These are phyloP conservation scores for Plenodomus biglobosus DNA, from an alignment of 2,329 filamentous ascomycete species.

Conservation along the genomic window DNA sequence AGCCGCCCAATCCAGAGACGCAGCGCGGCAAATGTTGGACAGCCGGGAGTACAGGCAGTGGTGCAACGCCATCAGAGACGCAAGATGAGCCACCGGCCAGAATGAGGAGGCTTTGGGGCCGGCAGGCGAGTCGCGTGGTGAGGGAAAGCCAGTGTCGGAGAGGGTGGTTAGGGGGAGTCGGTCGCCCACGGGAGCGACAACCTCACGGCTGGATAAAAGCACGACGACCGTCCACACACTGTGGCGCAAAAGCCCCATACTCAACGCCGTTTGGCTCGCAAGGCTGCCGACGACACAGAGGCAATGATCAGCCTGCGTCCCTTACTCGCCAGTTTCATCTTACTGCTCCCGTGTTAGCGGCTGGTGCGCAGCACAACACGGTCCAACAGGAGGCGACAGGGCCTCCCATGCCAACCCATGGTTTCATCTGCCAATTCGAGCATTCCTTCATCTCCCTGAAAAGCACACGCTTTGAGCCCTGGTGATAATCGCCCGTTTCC, in stretches of 20 bases:
- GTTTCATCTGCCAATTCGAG: constrained; percentile 42
- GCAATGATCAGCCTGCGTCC: constrained; percentile 10
- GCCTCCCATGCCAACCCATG: constrained; percentile 23
- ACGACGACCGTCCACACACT: constrained; percentile 12
- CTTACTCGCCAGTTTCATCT: constrained; percentile 39
- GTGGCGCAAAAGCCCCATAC: constrained; percentile 13
- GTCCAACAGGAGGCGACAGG: constrained; percentile 22
- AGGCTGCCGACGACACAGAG: constrained; percentile 19
- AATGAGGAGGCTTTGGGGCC: not conserved
- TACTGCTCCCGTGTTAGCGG: constrained; percentile 28
- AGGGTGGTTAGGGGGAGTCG: not conserved
- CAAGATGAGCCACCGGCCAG: not conserved
- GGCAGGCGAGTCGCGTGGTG: constrained; percentile 1
- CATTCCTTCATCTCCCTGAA: constrained; percentile 44
- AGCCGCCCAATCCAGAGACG: not conserved
- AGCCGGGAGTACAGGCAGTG: not conserved
- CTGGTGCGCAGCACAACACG: constrained; percentile 14
- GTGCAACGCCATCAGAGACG: not conserved
- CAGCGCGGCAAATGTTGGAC: not conserved
- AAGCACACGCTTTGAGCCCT: constrained; percentile 30
- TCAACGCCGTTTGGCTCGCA: constrained; percentile 17
- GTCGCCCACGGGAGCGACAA: constrained; percentile 4
- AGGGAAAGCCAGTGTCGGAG: not conserved
- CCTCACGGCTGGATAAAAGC: constrained; percentile 10
- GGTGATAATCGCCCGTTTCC: constrained; percentile 32